phyloP scores from a whole-genome alignment of 768 basidiomycete genomes.

The Boletus reticuloceps region DNA sequence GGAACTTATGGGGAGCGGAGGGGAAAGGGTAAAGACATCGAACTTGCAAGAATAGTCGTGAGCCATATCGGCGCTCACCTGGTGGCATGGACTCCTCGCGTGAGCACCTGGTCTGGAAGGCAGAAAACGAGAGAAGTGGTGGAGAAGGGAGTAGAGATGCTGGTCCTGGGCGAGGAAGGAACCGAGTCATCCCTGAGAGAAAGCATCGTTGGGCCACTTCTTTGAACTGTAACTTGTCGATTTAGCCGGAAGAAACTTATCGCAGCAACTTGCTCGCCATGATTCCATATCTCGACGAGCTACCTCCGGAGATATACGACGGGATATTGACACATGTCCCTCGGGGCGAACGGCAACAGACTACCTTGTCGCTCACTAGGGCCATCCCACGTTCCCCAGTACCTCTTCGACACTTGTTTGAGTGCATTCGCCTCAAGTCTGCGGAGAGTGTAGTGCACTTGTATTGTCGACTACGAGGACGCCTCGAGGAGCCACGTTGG shows the following conservation, averaged over 20 bases:
- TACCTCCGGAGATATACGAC: conserved; percentile 70
- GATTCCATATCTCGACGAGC: conserved; percentile 24
- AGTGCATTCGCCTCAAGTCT: conserved; percentile 48
- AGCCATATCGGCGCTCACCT: conserved; percentile 57
- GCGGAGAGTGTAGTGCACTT: conserved; percentile 54
- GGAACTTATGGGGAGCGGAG: conserved; percentile 38
- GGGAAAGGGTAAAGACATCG: conserved; percentile 17
- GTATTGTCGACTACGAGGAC: conserved; percentile 51
- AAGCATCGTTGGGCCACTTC: conserved; percentile 30
- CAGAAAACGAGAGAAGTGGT: conserved; percentile 49
- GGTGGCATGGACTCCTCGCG: conserved; percentile 47
- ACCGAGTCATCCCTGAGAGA: conserved; percentile 23
- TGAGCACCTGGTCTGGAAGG: conserved; percentile 45
- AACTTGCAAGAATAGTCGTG: conserved; percentile 36
- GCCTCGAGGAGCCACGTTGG: conserved; percentile 34
- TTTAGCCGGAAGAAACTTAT: neutral
- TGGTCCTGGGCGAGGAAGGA: conserved; percentile 36
- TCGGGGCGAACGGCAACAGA: conserved; percentile 43
- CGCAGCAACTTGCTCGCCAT: conserved; percentile 6
- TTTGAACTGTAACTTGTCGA: conserved; percentile 6
- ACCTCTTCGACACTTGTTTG: conserved; percentile 56
- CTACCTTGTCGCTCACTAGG: conserved; percentile 56
- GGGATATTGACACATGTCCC: conserved; percentile 55
- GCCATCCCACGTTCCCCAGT: conserved; percentile 63
- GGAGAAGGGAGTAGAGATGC: conserved; percentile 44